Percentiles rank a stretch among this genome's conserved stretches.
phyloP scores from a whole-genome alignment of 108 stramenopile species.

The Asterionellopsis glacialis region DNA sequence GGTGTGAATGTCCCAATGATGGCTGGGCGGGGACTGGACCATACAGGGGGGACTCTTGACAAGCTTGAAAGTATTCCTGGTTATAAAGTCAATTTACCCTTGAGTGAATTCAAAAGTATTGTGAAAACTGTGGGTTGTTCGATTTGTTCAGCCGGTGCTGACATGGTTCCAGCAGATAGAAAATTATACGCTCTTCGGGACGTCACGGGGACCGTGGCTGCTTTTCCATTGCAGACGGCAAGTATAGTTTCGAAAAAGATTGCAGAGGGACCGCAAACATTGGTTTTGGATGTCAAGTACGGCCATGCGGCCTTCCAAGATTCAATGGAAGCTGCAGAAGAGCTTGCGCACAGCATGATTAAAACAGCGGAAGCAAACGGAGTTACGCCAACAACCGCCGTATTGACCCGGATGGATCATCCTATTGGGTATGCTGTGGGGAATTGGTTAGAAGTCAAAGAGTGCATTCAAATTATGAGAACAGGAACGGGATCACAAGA shows the following conservation, averaged over 20 bases:
- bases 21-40: slow-evolving; percentile 79
- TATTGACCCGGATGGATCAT: slow-evolving; percentile 79
- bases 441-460: slow-evolving; percentile 80
- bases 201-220: slow-evolving; percentile 71
- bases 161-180: slow-evolving; percentile 70
- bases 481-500: slow-evolving; percentile 24
- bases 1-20: slow-evolving; percentile 77
- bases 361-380: slow-evolving; percentile 69
- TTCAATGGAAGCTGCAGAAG: slow-evolving; percentile 44
- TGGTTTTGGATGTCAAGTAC: slow-evolving; percentile 82
- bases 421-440: slow-evolving; percentile 69
- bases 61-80: slow-evolving; percentile 82
- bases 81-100: slow-evolving; percentile 32
- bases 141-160: slow-evolving; percentile 52
- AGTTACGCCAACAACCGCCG: slow-evolving; percentile 54
- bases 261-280: slow-evolving; percentile 70
- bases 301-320: slow-evolving; percentile 61
- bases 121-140: slow-evolving; percentile 48
- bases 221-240: slow-evolving; percentile 66
- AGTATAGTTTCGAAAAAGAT: slow-evolving; percentile 85
- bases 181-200: slow-evolving; percentile 81
- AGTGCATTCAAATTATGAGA: slow-evolving; percentile 69
- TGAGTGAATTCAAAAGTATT: slow-evolving; percentile 43
- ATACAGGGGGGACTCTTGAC: slow-evolving; percentile 87
- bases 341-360: slow-evolving; percentile 60